Percentiles rank a stretch among this genome's conserved stretches.
Conservation (phyloP, 1,284 basidiomycete species). For the Heterobasidion occidentale region DNA sequence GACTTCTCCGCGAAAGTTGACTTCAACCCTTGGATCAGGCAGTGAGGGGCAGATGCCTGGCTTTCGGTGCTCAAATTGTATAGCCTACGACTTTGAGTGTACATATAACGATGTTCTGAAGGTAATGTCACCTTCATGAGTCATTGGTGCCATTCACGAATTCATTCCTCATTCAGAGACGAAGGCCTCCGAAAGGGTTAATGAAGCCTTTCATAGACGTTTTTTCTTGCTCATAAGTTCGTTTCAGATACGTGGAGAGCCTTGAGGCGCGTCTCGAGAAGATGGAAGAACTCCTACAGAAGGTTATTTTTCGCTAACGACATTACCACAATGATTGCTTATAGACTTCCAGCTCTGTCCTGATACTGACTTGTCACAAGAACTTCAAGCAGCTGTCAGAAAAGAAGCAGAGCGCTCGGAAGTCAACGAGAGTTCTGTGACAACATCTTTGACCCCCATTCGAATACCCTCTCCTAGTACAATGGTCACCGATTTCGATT, state of each 20-base stretch:
- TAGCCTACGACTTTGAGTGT: slow-evolving; percentile 2
- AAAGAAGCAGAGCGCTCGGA: background rate
- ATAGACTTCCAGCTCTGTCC: background rate
- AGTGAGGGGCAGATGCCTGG: slow-evolving; percentile 1
- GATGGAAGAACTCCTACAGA: slow-evolving; percentile 57
- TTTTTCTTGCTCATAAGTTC: background rate
- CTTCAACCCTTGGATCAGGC: slow-evolving; percentile 1
- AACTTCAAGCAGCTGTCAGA: background rate
- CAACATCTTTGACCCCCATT: background rate
- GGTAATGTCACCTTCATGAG: background rate
- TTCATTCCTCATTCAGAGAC: slow-evolving; percentile 1
- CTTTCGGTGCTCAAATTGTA: slow-evolving; percentile 8
- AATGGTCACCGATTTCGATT: background rate
- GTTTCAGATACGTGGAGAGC: slow-evolving; percentile 57
- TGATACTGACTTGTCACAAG: background rate
- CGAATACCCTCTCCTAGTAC: background rate
- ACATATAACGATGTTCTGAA: slow-evolving; percentile 9
- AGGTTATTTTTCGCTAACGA: slow-evolving; percentile 28
- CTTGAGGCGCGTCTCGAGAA: slow-evolving; percentile 66
- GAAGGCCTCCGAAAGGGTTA: slow-evolving; percentile 11
- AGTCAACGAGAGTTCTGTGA: background rate
- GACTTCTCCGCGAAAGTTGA: background rate
- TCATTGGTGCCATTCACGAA: no score
- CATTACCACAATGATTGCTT: slow-evolving; percentile 9
- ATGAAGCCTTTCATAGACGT: background rate